Evolutionary conservation across 78 protist genomes (phyloP), one percentile per base, ranked within the genome.

Genomic region (Dictyostelium citrinum): DNA sequence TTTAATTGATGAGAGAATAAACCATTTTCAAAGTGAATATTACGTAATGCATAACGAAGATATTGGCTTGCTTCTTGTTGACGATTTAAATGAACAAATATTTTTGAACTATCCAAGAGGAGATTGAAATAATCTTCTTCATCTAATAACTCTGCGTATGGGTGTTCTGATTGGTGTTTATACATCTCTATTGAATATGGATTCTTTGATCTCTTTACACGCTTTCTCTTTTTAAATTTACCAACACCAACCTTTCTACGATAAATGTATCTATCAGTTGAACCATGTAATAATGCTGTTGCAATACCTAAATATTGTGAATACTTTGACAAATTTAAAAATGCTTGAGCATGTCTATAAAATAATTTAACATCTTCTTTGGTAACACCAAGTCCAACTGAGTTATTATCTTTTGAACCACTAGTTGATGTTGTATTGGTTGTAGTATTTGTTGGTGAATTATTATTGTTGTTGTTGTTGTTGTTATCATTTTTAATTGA

Each of bases 271-370:
- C 78, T 60, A 29, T 85, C 83, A 29, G 14, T 31, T 24, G 85
- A 72, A 41, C 93, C 93, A 78, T 88, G 16, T 16, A 88, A 67
- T 14, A 88, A 33, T 35, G 93, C 93, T 33, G 77, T 61, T n/a
- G 81, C 79, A 46, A 78, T 88, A 78, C 93, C 93, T 2, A 88
- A n/a, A 78, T 64, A 88, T 22, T 76, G 86, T 9, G 55, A 33
- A 46, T 79, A 79, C 43, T 64, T 82, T 29, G 61, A 61, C 7
- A 85, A 2, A 43, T 64, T 45, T 33, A 76, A 24, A 58, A 39
- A 88, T 7, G 45, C 79, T 8, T 46, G 55, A 12, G 93, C 84
- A 43, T 55, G 68, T 33, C 55, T 58, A 35, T 35, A 77, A n/a
- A n/a, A 61, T 16, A 75, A 24, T 24, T 29, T 76, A 58, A 85